phyloP scores from a whole-genome alignment of 2,329 filamentous ascomycete species.

The Penicillium sumatraense region DNA sequence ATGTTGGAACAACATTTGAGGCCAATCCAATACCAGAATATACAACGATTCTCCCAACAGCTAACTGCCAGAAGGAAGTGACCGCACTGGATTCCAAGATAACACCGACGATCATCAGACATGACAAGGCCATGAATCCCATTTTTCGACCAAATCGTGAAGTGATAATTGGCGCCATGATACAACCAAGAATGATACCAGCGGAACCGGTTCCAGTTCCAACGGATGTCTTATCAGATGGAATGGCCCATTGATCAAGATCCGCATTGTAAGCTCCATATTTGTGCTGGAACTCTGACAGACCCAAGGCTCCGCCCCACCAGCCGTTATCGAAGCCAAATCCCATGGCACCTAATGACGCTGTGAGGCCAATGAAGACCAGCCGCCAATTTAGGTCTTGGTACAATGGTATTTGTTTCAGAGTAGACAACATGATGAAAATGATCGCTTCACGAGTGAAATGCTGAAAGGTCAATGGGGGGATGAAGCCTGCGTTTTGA shows the following conservation, averaged over 20 bases:
- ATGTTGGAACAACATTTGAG: conserved; percentile 54
- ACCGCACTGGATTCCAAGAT: not conserved
- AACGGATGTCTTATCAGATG: not conserved
- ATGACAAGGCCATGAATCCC: not conserved
- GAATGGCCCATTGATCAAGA: not conserved
- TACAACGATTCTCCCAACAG: not conserved
- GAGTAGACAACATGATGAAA: not conserved
- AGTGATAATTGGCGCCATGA: not conserved
- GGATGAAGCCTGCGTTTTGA: not conserved
- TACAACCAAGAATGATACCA: not conserved
- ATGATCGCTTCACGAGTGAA: not conserved
- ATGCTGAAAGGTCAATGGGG: not conserved
- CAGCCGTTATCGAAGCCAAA: conserved; percentile 6
- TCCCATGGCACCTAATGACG: not conserved
- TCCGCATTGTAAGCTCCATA: not conserved
- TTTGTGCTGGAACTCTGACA: not conserved
- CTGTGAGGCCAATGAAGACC: not conserved
- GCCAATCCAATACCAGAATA: conserved; percentile 12
- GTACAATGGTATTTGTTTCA: not conserved
- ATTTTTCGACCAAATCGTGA: not conserved
- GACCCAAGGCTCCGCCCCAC: not conserved
- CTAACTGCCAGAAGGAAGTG: not conserved
- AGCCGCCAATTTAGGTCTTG: not conserved
- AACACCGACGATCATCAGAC: not conserved
- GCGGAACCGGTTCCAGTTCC: not conserved